These are phyloP conservation scores for Scheffersomyces segobiensis DNA, from an alignment of 1,139 yeast species.

Conservation along the genomic window DNA sequence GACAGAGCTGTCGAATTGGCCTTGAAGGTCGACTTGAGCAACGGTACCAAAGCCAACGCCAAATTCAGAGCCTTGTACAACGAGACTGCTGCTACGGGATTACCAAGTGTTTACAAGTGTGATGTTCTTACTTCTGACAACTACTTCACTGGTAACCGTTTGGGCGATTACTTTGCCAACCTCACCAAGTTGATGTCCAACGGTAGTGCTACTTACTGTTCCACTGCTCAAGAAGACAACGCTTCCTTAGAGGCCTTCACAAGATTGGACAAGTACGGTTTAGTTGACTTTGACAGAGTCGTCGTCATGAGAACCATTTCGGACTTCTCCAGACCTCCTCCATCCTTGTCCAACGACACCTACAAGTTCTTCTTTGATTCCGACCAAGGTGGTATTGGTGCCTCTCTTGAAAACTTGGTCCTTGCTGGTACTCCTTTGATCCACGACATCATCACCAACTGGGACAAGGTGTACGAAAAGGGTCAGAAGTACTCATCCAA, in stretches of 20 bases:
- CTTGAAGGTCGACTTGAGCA: conserved; percentile 38
- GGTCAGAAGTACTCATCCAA: conserved; percentile 41
- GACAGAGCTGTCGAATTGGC: conserved; percentile 60
- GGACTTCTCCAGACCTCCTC: conserved; percentile 61
- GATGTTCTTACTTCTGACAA: conserved; percentile 64
- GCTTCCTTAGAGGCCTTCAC: conserved; percentile 63
- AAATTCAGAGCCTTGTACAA: conserved; percentile 49
- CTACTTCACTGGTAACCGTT: conserved; percentile 56
- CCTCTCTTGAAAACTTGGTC: conserved; percentile 53
- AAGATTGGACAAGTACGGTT: conserved; percentile 55
- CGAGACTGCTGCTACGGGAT: conserved; percentile 48
- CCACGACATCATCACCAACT: conserved; percentile 52
- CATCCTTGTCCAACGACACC: conserved; percentile 41
- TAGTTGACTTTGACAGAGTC: conserved; percentile 58
- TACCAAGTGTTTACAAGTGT: conserved; percentile 54
- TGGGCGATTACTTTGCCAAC: conserved; percentile 52
- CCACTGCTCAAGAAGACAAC: conserved; percentile 70
- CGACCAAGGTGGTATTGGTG: conserved; percentile 53
- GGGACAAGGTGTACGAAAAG: conserved; percentile 46
- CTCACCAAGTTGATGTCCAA: conserved; percentile 55
- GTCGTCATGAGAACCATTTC: conserved; percentile 65
- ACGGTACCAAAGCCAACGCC: conserved; percentile 47
- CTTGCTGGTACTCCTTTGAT: conserved; percentile 58
- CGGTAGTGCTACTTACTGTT: conserved; percentile 59
- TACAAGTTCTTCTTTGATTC: conserved; percentile 52